phyloP scores from a whole-genome alignment of 2,329 filamentous ascomycete species.

The Graphiopsis chlorocephala region DNA sequence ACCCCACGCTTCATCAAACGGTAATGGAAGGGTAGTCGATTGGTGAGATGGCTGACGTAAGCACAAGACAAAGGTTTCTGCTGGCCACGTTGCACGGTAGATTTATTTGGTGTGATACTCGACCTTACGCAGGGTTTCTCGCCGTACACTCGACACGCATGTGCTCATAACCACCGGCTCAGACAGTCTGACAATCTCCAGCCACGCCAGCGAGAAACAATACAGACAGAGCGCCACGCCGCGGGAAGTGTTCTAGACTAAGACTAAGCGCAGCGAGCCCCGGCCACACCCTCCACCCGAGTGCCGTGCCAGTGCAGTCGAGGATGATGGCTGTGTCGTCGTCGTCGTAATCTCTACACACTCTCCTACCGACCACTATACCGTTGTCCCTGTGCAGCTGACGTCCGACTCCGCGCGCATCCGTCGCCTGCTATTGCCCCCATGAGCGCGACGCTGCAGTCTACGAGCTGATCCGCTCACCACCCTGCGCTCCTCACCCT shows the following conservation, averaged over 20 bases:
- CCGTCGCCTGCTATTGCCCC: background rate
- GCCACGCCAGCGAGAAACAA: background rate
- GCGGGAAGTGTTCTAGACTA: too few relatives aligned
- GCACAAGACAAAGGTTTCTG: background rate
- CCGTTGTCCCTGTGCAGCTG: background rate
- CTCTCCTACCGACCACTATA: background rate
- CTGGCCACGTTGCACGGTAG: background rate
- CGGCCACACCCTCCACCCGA: background rate
- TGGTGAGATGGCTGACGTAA: background rate
- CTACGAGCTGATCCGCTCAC: slow-evolving; percentile 9
- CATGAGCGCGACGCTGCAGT: background rate
- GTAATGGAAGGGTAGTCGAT: background rate
- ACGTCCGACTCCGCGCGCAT: background rate
- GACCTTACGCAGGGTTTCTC: background rate
- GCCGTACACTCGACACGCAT: background rate
- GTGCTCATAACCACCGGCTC: too few relatives aligned
- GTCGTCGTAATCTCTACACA: background rate
- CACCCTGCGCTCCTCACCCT: background rate
- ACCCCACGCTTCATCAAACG: background rate
- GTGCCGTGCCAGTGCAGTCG: background rate
- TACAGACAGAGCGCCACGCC: too few relatives aligned
- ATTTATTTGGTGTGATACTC: background rate
- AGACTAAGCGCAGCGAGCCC: too few relatives aligned
- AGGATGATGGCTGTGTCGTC: background rate
- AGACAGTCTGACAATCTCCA: background rate